Evolutionary conservation across 441 rosid genomes (phyloP), one percentile per base, ranked within the genome.

Genomic region (Erodium chrysanthum): DNA sequence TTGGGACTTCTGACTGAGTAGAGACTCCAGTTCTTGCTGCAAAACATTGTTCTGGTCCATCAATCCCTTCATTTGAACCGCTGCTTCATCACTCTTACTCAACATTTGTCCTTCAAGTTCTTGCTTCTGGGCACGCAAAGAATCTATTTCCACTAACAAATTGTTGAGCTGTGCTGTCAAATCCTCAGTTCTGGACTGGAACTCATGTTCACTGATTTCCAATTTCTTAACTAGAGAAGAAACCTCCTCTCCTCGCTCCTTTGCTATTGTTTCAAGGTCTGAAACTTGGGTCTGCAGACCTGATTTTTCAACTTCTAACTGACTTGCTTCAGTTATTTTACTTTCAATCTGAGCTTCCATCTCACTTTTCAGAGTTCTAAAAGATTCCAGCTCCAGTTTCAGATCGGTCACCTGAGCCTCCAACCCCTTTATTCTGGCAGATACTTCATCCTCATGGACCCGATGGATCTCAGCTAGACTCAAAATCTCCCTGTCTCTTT

Each of bases 341-440:
- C 76, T 75, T 76, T 83, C 93, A 72, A 78, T 75, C 74, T 78
- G 84, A 73, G 75, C 67, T 71, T 84, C 86, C 79, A 82, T 66
- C 46, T 84, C 85, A 75, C 79, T 81, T 52, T 73, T 81, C 70
- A 68, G 77, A 66, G 81, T 66, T 71, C 46, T 74, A 66, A 75
- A 59, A 25, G 89, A 82, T 71, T 76, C 83, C 71, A 86, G 75
- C 80, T 89, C 86, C 73, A 78, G 77, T 72, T 88, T 85, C 52
- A 84, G 78, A 76, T 80, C 71, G 46, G 78, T 79, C 29, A 84
- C 74, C 71, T 69, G 78, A 60, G 80, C 85, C 71, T 86, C 84
- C 48, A 90, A 66, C 73, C 80, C 84, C 65, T 81, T 82, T 65
- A 78, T 75, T 73, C 54, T 77, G 73, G 77, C 76, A 68, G 86